These are phyloP conservation scores for Silene noctiflora DNA, from an alignment of 179 eudicot species.

Conservation along the genomic window DNA sequence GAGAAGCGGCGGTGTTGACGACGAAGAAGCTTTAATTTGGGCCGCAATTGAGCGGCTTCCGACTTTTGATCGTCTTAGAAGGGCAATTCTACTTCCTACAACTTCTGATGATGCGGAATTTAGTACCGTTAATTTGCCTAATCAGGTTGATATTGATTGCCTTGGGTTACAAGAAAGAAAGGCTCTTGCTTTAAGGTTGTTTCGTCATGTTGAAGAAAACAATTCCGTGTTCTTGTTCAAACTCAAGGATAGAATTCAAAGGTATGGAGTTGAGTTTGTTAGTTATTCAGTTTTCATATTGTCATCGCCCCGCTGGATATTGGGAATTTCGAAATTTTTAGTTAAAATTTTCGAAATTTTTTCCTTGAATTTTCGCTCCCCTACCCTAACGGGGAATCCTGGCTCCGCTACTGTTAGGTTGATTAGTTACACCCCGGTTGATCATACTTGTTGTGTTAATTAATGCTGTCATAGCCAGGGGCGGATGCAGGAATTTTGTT, in stretches of 20 bases:
- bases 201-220: conserved; percentile 21
- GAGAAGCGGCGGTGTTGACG: not conserved
- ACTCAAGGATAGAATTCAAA: conserved; percentile 24
- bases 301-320: too few relatives aligned
- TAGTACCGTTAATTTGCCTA: not conserved
- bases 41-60: conserved; percentile 32
- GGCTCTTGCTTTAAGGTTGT: conserved; percentile 19
- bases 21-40: conserved; percentile 29
- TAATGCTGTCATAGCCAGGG: too few relatives aligned
- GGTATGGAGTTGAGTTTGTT: conserved; percentile 3
- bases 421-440: too few relatives aligned
- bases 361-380: too few relatives aligned
- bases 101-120: not conserved
- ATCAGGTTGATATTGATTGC: conserved; percentile 17
- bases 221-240: conserved; percentile 21
- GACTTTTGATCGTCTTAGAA: conserved; percentile 24
- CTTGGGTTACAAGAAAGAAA: conserved; percentile 26
- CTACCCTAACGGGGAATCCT: too few relatives aligned
- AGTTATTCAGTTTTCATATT: too few relatives aligned
- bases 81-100: conserved; percentile 15
- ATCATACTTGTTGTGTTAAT: too few relatives aligned
- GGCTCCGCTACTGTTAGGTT: too few relatives aligned
- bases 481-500: too few relatives aligned
- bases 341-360: too few relatives aligned
- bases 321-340: too few relatives aligned